Percentiles rank a stretch among this genome's conserved stretches.
phyloP scores from a whole-genome alignment of 169 alveolate genomes.

The Cryptosporidium xiaoi region DNA sequence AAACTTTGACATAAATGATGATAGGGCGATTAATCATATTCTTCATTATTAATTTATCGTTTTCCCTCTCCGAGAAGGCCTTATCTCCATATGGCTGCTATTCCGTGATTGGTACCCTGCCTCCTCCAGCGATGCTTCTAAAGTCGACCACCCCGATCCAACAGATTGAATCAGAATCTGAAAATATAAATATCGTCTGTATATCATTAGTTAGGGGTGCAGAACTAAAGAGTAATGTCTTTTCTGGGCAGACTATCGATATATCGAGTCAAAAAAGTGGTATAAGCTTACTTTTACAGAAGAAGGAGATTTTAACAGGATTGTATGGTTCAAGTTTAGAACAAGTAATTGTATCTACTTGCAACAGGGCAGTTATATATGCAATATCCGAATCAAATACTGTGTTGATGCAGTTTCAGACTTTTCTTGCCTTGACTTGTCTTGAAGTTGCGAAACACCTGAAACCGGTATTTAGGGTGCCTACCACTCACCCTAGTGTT shows the following conservation, averaged over 20 bases:
- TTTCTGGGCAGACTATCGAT: slow-evolving; percentile 4
- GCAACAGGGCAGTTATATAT: slow-evolving; percentile 22
- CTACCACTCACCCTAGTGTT: background rate
- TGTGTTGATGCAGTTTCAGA: slow-evolving; percentile 20
- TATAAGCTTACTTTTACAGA: slow-evolving; percentile 31
- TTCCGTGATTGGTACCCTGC: slow-evolving; percentile 4
- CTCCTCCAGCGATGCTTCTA: background rate
- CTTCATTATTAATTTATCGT: background rate
- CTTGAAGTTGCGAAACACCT: slow-evolving; percentile 9
- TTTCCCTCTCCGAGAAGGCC: slow-evolving; percentile 5
- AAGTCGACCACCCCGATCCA: slow-evolving; percentile 43
- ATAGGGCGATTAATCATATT: background rate
- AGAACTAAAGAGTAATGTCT: background rate
- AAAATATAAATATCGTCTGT: slow-evolving; percentile 37
- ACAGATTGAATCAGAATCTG: background rate
- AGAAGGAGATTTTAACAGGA: slow-evolving; percentile 11
- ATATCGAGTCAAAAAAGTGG: slow-evolving; percentile 21
- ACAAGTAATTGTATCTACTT: slow-evolving; percentile 35
- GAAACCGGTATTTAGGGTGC: background rate
- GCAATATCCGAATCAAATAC: slow-evolving; percentile 11
- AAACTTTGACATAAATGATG: background rate
- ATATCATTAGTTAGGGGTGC: slow-evolving; percentile 55
- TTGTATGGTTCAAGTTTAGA: slow-evolving; percentile 54
- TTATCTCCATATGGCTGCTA: slow-evolving; percentile 67
- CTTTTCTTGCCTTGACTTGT: slow-evolving; percentile 29